Evolutionary conservation across 164 flowering plant genomes (phyloP), one percentile per base, ranked within the genome.

Genomic region (Vitis rupestris): DNA sequence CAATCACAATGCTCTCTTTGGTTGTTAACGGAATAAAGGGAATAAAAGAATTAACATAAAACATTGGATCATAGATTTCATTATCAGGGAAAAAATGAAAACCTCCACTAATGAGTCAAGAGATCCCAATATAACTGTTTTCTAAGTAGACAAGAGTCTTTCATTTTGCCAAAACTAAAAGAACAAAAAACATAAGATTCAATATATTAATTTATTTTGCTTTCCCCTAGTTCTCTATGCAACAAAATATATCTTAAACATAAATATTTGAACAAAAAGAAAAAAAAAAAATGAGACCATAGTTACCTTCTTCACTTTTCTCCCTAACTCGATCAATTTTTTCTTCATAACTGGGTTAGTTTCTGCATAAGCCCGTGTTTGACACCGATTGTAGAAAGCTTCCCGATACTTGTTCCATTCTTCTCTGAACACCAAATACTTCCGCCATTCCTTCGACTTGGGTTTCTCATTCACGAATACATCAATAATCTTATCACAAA

Each of bases 331-430:
- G 15, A 71, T 70, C 2, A 90, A 72, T 62, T 86, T 89, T 64
- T 86, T 79, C 79, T 82, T 89, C 81, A 83, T 68, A 47, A 29
- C 51, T 1, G 76, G 76, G 79, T 94, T 95, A 62, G n/a, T 76
- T 77, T 92, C 97, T 13, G 63, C 59, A 61, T 85, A 86, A 0
- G 92, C 93, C 31, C 87, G 82, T 1, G 70, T 73, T 51, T 56
- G 80, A 70, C 98, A 94, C 63, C 87, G 83, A 49, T 23, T 72
- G 56, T 90, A 94, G 74, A 94, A 94, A 53, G 79, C 79, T 7
- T 90, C 91, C 63, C 83, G 81, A 37, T 94, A 92, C 74, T 86
- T 92, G 15, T 78, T 85, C 97, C 98, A 94, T 65, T 94, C 98
- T 49, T 94, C 92, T 70, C 97, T 84, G 65, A 89, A 87, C 66